Conservation (phyloP, 306 rosid genomes). For the Acacia crassicarpa region DNA sequence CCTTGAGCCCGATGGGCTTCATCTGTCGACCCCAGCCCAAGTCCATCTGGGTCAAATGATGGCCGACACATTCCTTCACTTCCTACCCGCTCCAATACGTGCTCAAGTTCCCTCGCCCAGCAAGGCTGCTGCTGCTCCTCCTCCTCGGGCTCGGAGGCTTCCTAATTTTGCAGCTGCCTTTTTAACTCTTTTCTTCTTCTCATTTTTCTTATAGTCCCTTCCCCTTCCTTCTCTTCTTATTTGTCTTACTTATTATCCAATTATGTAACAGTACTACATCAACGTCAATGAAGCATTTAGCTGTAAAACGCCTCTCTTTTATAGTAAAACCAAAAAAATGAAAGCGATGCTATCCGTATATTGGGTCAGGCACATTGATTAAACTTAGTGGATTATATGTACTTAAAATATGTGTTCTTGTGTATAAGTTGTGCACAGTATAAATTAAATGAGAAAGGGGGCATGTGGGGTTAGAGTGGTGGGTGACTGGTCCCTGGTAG, state of each 20-base stretch:
- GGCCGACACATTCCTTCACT: constrained; percentile 58
- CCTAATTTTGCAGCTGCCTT: background rate
- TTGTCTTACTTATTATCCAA: background rate
- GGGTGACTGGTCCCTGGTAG: background rate
- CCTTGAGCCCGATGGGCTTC: constrained; percentile 58
- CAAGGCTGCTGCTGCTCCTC: background rate
- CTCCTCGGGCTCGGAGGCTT: background rate
- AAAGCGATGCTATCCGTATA: background rate
- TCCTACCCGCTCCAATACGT: constrained; percentile 30
- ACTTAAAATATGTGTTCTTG: too few species aligned
- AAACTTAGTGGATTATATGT: too few species aligned
- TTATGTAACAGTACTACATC: background rate
- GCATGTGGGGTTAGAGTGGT: background rate
- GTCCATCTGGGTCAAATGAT: constrained; percentile 53
- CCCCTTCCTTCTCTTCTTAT: background rate
- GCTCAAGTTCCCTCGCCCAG: background rate
- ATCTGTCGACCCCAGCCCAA: constrained; percentile 58
- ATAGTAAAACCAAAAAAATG: background rate
- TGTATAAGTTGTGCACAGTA: background rate
- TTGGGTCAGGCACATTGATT: too few species aligned
- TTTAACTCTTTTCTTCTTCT: background rate
- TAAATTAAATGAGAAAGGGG: background rate
- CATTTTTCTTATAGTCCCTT: background rate
- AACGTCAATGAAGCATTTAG: background rate
- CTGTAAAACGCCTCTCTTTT: background rate